Conservation (phyloP, 352 stramenopile genomes). For the Globisporangium polare region DNA sequence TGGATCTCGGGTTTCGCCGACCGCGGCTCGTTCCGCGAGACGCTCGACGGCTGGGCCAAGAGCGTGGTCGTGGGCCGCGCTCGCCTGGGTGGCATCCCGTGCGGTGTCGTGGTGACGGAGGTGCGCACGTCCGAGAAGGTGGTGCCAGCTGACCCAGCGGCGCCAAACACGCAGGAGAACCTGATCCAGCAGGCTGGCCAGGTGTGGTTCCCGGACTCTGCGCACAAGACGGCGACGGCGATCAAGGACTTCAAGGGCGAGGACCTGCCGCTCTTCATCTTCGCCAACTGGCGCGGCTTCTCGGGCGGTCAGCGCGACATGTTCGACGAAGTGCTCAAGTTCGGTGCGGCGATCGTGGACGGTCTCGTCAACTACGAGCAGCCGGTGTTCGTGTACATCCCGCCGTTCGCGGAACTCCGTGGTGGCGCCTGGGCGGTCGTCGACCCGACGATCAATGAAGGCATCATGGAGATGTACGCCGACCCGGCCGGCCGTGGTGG, state of each 20-base stretch:
- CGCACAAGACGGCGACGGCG: constrained; percentile 99
- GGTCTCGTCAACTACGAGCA: constrained; percentile 98
- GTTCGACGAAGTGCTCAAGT: constrained; percentile 99
- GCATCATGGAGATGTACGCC: constrained; percentile 99
- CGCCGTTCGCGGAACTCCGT: constrained; percentile 97
- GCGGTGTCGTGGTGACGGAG: constrained; percentile 98
- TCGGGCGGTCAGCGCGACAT: constrained; percentile 99
- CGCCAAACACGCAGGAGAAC: constrained; percentile 95
- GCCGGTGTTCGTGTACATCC: constrained; percentile 99
- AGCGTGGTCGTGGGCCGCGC: constrained; percentile 98
- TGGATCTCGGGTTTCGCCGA: constrained; percentile 97
- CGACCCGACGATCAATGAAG: constrained; percentile 99
- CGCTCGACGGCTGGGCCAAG: constrained; percentile 98
- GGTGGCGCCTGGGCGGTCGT: constrained; percentile 99
- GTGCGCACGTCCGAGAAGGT: constrained; percentile 97
- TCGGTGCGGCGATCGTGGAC: constrained; percentile 99
- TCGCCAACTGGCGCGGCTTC: constrained; percentile 99
- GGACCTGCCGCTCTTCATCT: constrained; percentile 99
- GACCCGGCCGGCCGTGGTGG: constrained; percentile 92
- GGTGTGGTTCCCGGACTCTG: constrained; percentile 99
- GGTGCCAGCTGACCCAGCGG: constrained; percentile 97
- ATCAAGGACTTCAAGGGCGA: constrained; percentile 99
- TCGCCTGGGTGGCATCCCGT: constrained; percentile 97
- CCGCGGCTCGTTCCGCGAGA: constrained; percentile 98
- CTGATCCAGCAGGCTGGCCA: constrained; percentile 97